A percentile compares a stretch with the other conserved stretches of the same genome.
Evolutionary conservation across 306 rosid species (phyloP).

Genomic region (Myrica gale): DNA sequence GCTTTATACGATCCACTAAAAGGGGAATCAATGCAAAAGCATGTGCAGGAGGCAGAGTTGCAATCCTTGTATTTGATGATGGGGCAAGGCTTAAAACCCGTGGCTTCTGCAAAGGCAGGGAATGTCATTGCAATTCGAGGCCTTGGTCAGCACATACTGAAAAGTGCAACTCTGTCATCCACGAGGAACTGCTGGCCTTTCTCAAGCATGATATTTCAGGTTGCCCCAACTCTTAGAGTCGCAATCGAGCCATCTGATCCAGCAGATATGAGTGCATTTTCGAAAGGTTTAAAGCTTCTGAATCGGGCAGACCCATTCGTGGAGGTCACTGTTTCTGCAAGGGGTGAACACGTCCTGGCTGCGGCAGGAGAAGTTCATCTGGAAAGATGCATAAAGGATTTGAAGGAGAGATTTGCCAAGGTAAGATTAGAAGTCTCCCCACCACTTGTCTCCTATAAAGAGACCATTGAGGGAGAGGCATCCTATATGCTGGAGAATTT

Average conservation of each 20-base stretch:
- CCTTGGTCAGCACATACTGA: slow-evolving; percentile 83
- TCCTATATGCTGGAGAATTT: slow-evolving; percentile 53
- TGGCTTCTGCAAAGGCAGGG: slow-evolving; percentile 67
- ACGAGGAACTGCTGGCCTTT: slow-evolving; percentile 87
- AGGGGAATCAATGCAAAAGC: slow-evolving; percentile 72
- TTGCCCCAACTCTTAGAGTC: slow-evolving; percentile 77
- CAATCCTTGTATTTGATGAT: slow-evolving; percentile 79
- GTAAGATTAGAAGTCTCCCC: slow-evolving; percentile 75
- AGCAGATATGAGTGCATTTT: slow-evolving; percentile 65
- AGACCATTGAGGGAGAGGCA: slow-evolving; percentile 73
- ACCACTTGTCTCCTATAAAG: slow-evolving; percentile 81
- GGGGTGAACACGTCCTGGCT: slow-evolving; percentile 83
- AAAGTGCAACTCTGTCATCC: slow-evolving; percentile 87
- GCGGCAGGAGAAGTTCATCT: slow-evolving; percentile 97
- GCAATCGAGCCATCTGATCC: slow-evolving; percentile 90
- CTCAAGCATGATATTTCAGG: slow-evolving; percentile 83
- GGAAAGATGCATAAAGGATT: slow-evolving; percentile 85
- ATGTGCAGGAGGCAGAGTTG: slow-evolving; percentile 76
- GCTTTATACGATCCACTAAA: slow-evolving; percentile 79
- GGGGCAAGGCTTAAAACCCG: slow-evolving; percentile 87
- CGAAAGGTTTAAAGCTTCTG: slow-evolving; percentile 76
- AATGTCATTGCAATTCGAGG: slow-evolving; percentile 89
- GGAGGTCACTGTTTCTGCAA: slow-evolving; percentile 72
- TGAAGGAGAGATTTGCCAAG: slow-evolving; percentile 88
- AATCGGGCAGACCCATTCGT: slow-evolving; percentile 92